Base-by-base conservation (phyloP, 768 basidiomycete species). In the Paxillus ammoniavirescens region DNA sequence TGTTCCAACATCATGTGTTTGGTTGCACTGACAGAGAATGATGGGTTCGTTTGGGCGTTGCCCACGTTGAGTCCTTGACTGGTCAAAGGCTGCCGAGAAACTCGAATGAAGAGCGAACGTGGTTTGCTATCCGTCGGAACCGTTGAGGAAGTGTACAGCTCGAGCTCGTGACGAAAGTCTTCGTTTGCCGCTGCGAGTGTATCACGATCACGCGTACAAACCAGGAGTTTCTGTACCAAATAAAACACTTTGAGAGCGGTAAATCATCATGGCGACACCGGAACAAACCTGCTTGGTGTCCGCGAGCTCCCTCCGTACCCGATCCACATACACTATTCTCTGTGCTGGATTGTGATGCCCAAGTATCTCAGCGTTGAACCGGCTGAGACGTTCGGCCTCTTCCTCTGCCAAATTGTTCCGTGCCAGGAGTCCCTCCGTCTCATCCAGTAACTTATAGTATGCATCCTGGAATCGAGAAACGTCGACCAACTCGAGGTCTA, bases 271-370 rank as follows among this genome's bases (percentile, higher is more conserved):
- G 4, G 49, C 31, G 42, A 35, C 5, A 47, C 31, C 30, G 18
- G 21, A 26, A 72, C 86, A 54, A 56, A 91, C 93, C 70, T 91
- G 88, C 68, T 92, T 93, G 5, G 81, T 77, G 51, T 91, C 85
- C 2, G 90, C 82, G 46, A 95, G 72, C 65, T 96, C 93, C 52
- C 79, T 74, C 35, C 93, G 79, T 49, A 97, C 83, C 50, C 84
- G 79, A 54, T 95, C 94, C 14, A 97, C 84, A 60, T 96, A 95
- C 67, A 84, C 76, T 61, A 97, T 93, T 54, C 84, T 82, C 69
- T 96, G 93, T 2, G 84, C 83, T 8, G 90, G 89, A 64, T 95
- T 94, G 33, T 80, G 78, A 65, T 95, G 93, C 0, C 91, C 83
- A 15, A 93, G 73, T 53, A 96, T 88, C 65, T 93, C 84, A 0